Conservation (phyloP, 768 basidiomycete genomes). For the Crassisporium funariophilum region DNA sequence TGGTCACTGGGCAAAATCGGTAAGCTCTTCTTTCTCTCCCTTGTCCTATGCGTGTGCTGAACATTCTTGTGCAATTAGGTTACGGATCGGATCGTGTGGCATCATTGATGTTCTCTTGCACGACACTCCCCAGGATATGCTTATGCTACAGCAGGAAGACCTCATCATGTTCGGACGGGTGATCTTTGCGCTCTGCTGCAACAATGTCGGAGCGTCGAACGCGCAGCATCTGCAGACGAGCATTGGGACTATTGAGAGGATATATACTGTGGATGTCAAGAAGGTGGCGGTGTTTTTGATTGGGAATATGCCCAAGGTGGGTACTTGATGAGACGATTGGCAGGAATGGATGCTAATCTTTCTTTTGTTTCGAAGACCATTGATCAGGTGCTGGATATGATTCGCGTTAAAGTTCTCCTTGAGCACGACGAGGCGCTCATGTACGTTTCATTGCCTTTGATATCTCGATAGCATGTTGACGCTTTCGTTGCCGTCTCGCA, state of each 20-base stretch:
- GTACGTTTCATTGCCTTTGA: conserved; percentile 45
- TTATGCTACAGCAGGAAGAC: conserved; percentile 82
- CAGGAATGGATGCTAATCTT: background rate
- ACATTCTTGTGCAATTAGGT: conserved; percentile 37
- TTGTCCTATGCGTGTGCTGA: background rate
- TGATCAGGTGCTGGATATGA: conserved; percentile 78
- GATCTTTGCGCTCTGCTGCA: conserved; percentile 77
- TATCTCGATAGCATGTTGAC: background rate
- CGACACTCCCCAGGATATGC: conserved; percentile 64
- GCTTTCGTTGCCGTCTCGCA: conserved; percentile 28
- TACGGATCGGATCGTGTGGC: conserved; percentile 87
- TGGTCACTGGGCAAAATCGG: conserved; percentile 91
- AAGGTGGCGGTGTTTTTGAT: conserved; percentile 76
- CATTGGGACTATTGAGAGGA: conserved; percentile 71
- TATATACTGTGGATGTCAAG: conserved; percentile 84
- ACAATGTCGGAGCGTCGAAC: conserved; percentile 59
- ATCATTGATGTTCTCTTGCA: conserved; percentile 84
- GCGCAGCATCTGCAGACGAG: conserved; percentile 67
- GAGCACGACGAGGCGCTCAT: conserved; percentile 85
- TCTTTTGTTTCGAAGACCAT: conserved; percentile 52
- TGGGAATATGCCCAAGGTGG: conserved; percentile 71
- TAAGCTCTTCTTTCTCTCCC: conserved; percentile 30
- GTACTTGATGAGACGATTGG: conserved; percentile 4
- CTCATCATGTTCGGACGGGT: conserved; percentile 84
- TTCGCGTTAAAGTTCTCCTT: conserved; percentile 66